Evolutionary conservation across 2,329 filamentous ascomycete genomes (phyloP).

Genomic region (Intubia oerlemansii): DNA sequence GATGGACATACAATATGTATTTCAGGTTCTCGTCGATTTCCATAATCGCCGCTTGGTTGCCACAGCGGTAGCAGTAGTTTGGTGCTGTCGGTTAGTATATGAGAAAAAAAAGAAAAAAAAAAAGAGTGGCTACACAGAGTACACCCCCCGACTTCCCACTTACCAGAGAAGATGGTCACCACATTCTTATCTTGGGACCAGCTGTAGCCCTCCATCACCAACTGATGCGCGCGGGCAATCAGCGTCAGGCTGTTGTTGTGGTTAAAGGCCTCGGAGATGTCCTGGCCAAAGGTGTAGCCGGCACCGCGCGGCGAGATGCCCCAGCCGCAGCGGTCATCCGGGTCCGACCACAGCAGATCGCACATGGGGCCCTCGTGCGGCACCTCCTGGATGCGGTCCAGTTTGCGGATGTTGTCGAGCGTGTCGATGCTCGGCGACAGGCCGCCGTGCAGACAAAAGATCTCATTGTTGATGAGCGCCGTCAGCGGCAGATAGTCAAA

Average conservation of each 20-base stretch:
- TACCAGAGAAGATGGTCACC: constrained; percentile 95
- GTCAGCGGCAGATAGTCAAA: constrained; percentile 97
- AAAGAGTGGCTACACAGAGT: no score
- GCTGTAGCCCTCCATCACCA: constrained; percentile 99
- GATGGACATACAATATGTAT: constrained; percentile 59
- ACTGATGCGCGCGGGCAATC: constrained; percentile 87
- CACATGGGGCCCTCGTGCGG: constrained; percentile 98
- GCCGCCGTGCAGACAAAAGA: constrained; percentile 95
- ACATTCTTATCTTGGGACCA: constrained; percentile 98
- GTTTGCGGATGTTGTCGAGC: constrained; percentile 80
- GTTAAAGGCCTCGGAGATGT: constrained; percentile 97
- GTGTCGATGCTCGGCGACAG: constrained; percentile 92
- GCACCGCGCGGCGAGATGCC: constrained; percentile 88
- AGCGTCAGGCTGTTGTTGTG: constrained; percentile 95
- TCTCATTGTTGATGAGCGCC: constrained; percentile 95
- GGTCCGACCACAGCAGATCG: constrained; percentile 93
- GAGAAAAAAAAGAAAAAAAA: neutral
- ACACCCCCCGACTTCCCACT: no score
- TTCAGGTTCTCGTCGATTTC: constrained; percentile 98
- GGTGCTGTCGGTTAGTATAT: constrained; percentile 28
- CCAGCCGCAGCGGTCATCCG: constrained; percentile 91
- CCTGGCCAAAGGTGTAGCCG: constrained; percentile 87
- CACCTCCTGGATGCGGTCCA: constrained; percentile 95
- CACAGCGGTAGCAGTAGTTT: constrained; percentile 97
- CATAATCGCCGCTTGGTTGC: constrained; percentile 99